Evolutionary conservation across 2,329 filamentous ascomycete species (phyloP), one percentile per base, ranked within the genome.

Genomic region (Fusarium miscanthi): DNA sequence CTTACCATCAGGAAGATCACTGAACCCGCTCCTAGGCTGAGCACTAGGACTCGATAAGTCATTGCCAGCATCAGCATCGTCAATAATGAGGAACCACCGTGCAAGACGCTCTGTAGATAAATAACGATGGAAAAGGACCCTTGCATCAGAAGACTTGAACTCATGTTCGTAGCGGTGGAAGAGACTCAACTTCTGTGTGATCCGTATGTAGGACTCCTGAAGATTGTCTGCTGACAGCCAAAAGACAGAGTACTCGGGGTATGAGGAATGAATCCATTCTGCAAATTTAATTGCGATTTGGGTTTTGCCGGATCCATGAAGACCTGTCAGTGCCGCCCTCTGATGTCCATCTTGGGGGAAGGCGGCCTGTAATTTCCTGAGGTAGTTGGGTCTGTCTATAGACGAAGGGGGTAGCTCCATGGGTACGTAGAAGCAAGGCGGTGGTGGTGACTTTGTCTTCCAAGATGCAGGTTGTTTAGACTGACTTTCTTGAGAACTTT

Each of bases 1-100:
- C 1, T 17, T 9, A 1, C 5, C 4, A 4, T 17, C 0, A 3
- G 48, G 48, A 8, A 52, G 19, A 23, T 19, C 4, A 4, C 5
- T 23, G 9, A 52, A 19, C 5, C 5, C 17, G 10, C 8, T 27
- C 3, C 10, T 4, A 3, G 35, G n/a, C 8, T n/a, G 38, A 8
- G 14, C 10, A 13, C 6, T 19, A 3, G 37, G 8, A 1, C 9
- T 17, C 5, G 21, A 38, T 2, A 14, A n/a, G 4, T 5, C 13
- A 1, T 38, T 16, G 16, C 21, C 33, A 5, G 19, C 5, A 13
- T 53, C 51, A 17, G 25, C 38, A 16, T 41, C 21, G 13, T 54
- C 51, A 5, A 41, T 54, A 4, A 54, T 41, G 9, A 54, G 16
- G 7, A 40, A 54, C 37, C 51, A 54, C 14, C 27, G 12, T 21